phyloP scores from a whole-genome alignment of 805 yeast genomes.

The Komagataella phaffii region DNA sequence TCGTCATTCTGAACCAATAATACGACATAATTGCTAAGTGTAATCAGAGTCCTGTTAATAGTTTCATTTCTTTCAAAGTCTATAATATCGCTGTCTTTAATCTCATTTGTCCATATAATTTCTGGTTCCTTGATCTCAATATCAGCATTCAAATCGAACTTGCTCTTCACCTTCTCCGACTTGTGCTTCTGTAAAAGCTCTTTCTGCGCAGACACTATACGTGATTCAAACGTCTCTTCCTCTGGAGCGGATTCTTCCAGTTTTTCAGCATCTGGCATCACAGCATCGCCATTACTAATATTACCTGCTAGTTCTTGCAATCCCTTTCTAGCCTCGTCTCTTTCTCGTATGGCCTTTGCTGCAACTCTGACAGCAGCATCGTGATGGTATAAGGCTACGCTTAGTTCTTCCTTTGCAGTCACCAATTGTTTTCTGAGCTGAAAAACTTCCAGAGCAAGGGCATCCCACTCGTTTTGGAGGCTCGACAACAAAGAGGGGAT shows the following conservation, averaged over 20 bases:
- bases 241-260: constrained; percentile 1
- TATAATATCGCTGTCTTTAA: neutral
- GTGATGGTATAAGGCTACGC: constrained; percentile 66
- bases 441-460: constrained; percentile 70
- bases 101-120: neutral
- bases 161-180: constrained; percentile 8
- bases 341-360: constrained; percentile 55
- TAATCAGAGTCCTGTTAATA: neutral
- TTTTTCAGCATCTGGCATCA: neutral
- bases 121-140: neutral
- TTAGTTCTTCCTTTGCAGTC: constrained; percentile 55
- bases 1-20: neutral
- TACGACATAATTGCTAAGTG: neutral
- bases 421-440: constrained; percentile 60
- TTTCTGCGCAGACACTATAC: constrained; percentile 7
- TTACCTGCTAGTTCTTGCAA: constrained; percentile 39
- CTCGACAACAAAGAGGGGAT: constrained; percentile 68
- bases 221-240: constrained; percentile 1
- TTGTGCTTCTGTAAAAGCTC: constrained; percentile 10
- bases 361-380: constrained; percentile 90
- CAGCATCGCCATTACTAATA: constrained; percentile 15
- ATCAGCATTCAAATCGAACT: constrained; percentile 2
- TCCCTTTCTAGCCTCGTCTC: constrained; percentile 62
- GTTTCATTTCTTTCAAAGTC: neutral
- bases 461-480: constrained; percentile 85